These are phyloP conservation scores for Nitzschia sp. DNA, from an alignment of 108 stramenopile genomes.

Conservation along the genomic window DNA sequence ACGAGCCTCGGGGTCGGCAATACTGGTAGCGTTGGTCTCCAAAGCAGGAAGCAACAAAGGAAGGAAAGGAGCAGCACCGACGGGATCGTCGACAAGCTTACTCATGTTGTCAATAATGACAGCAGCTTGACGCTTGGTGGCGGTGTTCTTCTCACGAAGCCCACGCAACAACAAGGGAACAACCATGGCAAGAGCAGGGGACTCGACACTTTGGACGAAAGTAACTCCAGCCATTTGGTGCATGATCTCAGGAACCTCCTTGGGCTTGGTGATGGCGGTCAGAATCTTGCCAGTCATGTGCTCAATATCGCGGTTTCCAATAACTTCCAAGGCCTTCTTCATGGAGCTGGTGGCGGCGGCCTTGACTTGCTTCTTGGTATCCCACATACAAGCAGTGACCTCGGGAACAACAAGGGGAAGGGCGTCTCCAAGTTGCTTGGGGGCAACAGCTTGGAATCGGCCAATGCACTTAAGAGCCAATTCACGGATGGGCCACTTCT, in stretches of 20 bases:
- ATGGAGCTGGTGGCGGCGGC: slow-evolving; percentile 89
- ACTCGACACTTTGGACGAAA: slow-evolving; percentile 98
- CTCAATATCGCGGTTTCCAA: slow-evolving; percentile 98
- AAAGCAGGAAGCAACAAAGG: slow-evolving; percentile 92
- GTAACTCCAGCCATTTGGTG: slow-evolving; percentile 94
- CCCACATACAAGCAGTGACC: slow-evolving; percentile 95
- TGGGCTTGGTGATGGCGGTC: slow-evolving; percentile 90
- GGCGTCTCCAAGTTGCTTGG: slow-evolving; percentile 82
- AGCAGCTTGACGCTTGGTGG: slow-evolving; percentile 96
- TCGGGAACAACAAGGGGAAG: slow-evolving; percentile 93
- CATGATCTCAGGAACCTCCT: slow-evolving; percentile 95
- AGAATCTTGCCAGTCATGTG: slow-evolving; percentile 96
- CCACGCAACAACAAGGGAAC: slow-evolving; percentile 98
- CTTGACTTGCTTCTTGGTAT: slow-evolving; percentile 98
- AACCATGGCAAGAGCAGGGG: slow-evolving; percentile 97
- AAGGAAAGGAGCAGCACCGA: slow-evolving; percentile 96
- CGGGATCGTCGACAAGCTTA: slow-evolving; percentile 95
- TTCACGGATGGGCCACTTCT: slow-evolving; percentile 87
- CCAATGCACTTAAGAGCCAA: slow-evolving; percentile 79
- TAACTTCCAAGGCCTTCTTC: slow-evolving; percentile 87
- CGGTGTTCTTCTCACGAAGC: slow-evolving; percentile 86
- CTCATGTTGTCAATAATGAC: slow-evolving; percentile 99
- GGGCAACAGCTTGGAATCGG: slow-evolving; percentile 62
- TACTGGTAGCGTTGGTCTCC: slow-evolving; percentile 89
- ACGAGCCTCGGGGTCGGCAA: slow-evolving; percentile 95